Conservation (phyloP, 257 asterid genomes). For the Plantago elongata region DNA sequence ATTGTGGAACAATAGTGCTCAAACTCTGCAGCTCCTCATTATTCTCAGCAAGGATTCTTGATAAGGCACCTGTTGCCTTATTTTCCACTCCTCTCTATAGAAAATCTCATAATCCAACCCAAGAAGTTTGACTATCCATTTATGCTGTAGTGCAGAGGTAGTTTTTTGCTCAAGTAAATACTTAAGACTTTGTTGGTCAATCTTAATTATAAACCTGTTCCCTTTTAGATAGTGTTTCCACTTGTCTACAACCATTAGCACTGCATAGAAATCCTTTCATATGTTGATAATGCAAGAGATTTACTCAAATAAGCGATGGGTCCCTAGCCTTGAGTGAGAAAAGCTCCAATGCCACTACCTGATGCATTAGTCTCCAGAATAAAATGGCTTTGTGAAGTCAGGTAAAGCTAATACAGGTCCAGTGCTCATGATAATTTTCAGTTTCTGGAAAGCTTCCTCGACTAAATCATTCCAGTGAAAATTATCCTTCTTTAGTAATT, state of each 20-base stretch:
- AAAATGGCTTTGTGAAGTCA: neutral
- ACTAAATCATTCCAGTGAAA: too few relatives aligned
- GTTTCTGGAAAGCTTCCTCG: neutral
- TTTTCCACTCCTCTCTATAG: neutral
- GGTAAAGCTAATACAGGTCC: constrained; percentile 1
- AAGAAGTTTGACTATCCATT: neutral
- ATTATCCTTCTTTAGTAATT: neutral
- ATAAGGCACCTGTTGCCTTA: neutral
- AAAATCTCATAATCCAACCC: neutral
- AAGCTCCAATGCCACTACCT: neutral
- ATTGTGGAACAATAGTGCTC: neutral
- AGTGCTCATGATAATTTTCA: neutral
- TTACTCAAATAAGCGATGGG: neutral
- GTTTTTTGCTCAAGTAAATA: neutral
- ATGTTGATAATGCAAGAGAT: too few relatives aligned
- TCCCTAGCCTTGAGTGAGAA: neutral
- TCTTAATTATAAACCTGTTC: neutral
- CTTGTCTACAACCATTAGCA: neutral
- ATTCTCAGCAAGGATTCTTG: too few relatives aligned
- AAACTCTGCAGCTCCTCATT: rapidly evolving
- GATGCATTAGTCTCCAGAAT: neutral
- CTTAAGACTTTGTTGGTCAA: neutral
- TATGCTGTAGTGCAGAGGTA: neutral
- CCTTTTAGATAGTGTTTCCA: neutral
- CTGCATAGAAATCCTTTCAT: too few relatives aligned